These are phyloP conservation scores for Orbilia blumenaviensis DNA, from an alignment of 2,329 filamentous ascomycete genomes.

Conservation along the genomic window DNA sequence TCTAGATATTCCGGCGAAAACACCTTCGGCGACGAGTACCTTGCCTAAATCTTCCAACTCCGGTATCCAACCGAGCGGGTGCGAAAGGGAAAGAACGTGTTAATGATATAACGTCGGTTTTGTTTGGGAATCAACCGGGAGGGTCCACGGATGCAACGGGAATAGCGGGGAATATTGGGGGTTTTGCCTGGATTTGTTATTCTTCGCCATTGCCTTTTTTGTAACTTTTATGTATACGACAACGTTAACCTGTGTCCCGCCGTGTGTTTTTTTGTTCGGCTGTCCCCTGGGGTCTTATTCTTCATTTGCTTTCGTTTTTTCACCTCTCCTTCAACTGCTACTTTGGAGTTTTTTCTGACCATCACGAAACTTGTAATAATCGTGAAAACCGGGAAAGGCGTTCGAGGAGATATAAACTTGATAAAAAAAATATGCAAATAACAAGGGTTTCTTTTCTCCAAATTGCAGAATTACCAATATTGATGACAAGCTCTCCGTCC, in stretches of 20 bases:
- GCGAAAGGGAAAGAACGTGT: conserved; percentile 13
- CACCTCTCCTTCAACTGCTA: conserved; percentile 35
- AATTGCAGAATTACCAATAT: not conserved
- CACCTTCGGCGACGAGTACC: conserved; percentile 76
- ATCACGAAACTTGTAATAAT: conserved; percentile 25
- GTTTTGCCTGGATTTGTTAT: conserved; percentile 21
- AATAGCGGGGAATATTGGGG: conserved; percentile 36
- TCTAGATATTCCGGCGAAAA: conserved; percentile 93
- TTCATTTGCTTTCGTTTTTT: conserved; percentile 18
- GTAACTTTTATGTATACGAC: conserved; percentile 47
- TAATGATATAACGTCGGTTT: conserved; percentile 30
- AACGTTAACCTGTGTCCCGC: conserved; percentile 28
- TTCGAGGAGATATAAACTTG: conserved; percentile 46
- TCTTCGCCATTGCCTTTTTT: conserved; percentile 27
- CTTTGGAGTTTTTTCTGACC: conserved; percentile 43
- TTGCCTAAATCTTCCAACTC: conserved; percentile 56
- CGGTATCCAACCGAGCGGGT: conserved; percentile 8
- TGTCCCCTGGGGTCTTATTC: conserved; percentile 3
- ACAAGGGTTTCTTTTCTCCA: conserved; percentile 10
- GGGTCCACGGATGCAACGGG: conserved; percentile 22
- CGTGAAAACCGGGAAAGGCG: conserved; percentile 46
- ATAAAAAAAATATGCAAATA: conserved; percentile 37
- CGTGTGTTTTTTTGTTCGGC: not conserved
- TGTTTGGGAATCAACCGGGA: conserved; percentile 20
- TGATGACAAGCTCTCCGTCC: no score